Evolutionary conservation across 306 rosid species (phyloP), one percentile per base, ranked within the genome.

Genomic region (Myrica gale): DNA sequence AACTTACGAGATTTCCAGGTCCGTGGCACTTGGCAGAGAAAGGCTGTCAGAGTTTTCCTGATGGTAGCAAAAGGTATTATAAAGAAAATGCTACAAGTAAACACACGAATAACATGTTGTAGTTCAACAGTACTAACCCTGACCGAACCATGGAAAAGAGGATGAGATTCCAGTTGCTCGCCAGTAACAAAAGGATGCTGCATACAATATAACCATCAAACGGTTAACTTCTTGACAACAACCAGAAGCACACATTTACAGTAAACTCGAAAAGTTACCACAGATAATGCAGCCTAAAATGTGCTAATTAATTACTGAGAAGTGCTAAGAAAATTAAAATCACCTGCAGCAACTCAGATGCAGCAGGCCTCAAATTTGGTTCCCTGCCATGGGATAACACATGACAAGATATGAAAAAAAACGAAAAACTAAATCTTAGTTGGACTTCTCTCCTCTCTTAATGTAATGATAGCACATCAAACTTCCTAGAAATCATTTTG

Each of bases 171-270:
- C 78, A 73, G 37, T 8, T 69, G 63, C 76, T 89, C 78, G 7
- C 99, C 94, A 9, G 92, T 88, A 62, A 92, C 96, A 92, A 92
- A 96, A 78, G 91, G 94, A 85, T 92, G 98, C 99, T 96, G 90
- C 89, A 86, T 37, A 43, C 50, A 86, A 76, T 71, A n/a, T 73
- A 69, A 78, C 76, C 73, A 63, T 68, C 32, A 7, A 74, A 72
- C 52, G 82, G 42, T 37, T 75, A 76, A 58, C 71, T 69, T 74
- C 44, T 39, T 68, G 74, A 5, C 12, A 57, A 62, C 45, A 23
- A 79, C 52, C 54, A 75, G 61, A 55, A 81, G 78, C 44, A 56
- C 44, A 67, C 71, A 47, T 65, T 48, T 72, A 72, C 12, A 50
- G 32, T 78, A 66, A 62, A 75, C 47, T 67, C 43, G 50, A 48